Base-by-base conservation (phyloP, 345 rosid genomes). In the Limnanthes douglasii region DNA sequence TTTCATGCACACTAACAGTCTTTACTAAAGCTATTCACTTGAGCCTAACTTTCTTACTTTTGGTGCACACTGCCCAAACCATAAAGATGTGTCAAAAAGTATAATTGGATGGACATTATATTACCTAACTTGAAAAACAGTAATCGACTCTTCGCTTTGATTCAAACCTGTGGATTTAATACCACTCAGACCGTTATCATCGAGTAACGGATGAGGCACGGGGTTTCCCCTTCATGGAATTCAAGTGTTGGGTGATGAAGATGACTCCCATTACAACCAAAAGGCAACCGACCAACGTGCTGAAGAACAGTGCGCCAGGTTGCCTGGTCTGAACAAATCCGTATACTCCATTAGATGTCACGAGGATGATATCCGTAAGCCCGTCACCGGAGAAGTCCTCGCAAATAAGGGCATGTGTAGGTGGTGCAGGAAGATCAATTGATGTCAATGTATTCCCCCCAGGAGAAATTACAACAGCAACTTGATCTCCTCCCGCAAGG, bases 271-370 rank as follows among this genome's bases (percentile, higher is more conserved):
- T 85, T 30, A 85, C 96, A 23, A 85, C 64, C 18, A 90, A 40
- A 45, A 90, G 85, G 61, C 96, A 80, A 32, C 94, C 99, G 2
- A 85, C 99, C 53, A 85, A 68, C 5, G 93, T 75, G 65, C 99
- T 90, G 73, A 90, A 85, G 86, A 85, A 92, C 50, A 92, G 68
- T 52, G 94, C 99, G 22, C 99, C 99, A 0, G 99, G 99, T 33
- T 81, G 93, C 57, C 96, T 80, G 13, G 90, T 78, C 57, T 92
- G 99, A 48, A 85, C 93, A 31, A 84, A 90, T 20, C 99, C 94
- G 16, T 84, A 85, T 4, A 84, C 61, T 15, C 96, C 96, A 11
- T 59, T 85, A 6, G 94, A 75, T 17, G 99, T 92, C 67, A 92
- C 65, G 17, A 92, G 58, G 43, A 92, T 92, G 34, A 85, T 54